phyloP scores from a whole-genome alignment of 345 rosid genomes.

The Moricandia arvensis region DNA sequence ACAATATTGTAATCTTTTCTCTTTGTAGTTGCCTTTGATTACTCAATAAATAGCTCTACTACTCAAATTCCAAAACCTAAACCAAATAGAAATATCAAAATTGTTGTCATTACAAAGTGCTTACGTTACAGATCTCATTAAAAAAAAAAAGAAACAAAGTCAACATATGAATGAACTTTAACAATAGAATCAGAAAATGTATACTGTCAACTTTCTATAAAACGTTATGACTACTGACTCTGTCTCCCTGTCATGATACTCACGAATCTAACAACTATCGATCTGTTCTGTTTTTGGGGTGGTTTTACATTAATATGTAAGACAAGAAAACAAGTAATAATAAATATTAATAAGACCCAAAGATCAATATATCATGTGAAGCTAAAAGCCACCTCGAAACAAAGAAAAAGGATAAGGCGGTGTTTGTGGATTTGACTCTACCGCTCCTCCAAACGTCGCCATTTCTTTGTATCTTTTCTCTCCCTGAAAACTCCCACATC shows the following conservation, averaged over 20 bases:
- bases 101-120: conserved; percentile 27
- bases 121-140: conserved; percentile 17
- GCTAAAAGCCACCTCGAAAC: conserved; percentile 62
- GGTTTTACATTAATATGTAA: conserved; percentile 8
- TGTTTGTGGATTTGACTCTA: conserved; percentile 42
- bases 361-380: conserved; percentile 37
- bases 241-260: conserved; percentile 25
- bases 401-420: conserved; percentile 87
- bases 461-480: conserved; percentile 18
- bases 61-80: background rate
- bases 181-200: conserved; percentile 21
- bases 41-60: background rate
- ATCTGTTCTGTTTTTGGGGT: background rate
- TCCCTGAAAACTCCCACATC: conserved; percentile 24
- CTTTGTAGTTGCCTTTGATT: no score
- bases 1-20: no score
- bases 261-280: conserved; percentile 29
- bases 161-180: conserved; percentile 21
- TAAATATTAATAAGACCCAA: conserved; percentile 11
- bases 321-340: background rate
- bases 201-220: conserved; percentile 33
- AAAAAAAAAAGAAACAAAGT: background rate
- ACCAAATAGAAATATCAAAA: conserved; percentile 18
- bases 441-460: conserved; percentile 43
- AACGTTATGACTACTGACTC: conserved; percentile 26